Conservation (phyloP, 2,329 filamentous ascomycete genomes). For the Helotiales sp. region DNA sequence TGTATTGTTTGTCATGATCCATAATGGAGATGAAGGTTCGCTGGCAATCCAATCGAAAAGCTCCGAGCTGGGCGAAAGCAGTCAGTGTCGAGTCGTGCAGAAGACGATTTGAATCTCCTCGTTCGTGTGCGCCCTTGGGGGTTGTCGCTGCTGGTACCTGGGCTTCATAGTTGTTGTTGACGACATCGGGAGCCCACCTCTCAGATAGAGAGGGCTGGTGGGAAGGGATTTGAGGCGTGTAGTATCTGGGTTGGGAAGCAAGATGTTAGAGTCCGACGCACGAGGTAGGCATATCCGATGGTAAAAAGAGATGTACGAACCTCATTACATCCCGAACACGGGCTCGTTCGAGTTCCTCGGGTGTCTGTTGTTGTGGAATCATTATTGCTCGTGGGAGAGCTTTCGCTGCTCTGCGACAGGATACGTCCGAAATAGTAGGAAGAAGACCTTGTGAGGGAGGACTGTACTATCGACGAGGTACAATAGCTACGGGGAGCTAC, state of each 20-base stretch:
- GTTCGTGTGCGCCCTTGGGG: background rate
- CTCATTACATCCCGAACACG: constrained; percentile 9
- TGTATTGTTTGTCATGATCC: constrained; percentile 33
- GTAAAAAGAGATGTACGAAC: background rate
- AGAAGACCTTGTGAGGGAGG: background rate
- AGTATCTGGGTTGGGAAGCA: background rate
- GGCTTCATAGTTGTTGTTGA: background rate
- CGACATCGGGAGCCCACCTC: background rate
- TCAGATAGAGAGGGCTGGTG: background rate
- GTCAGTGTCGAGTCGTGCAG: constrained; percentile 48
- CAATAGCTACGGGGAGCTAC: no score
- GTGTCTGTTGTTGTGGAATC: background rate
- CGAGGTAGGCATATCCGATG: no score
- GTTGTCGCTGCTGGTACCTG: background rate
- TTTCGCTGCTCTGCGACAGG: background rate
- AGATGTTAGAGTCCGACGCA: background rate
- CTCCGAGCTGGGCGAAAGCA: constrained; percentile 53
- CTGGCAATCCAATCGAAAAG: constrained; percentile 51
- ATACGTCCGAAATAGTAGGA: background rate
- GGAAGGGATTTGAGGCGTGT: background rate
- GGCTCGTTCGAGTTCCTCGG: background rate
- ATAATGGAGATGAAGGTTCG: constrained; percentile 52
- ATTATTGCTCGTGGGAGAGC: background rate
- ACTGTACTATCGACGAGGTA: no score
- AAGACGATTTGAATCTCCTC: constrained; percentile 14